Evolutionary conservation across 164 flowering plant species (phyloP).

Genomic region (Kingdonia uniflora): DNA sequence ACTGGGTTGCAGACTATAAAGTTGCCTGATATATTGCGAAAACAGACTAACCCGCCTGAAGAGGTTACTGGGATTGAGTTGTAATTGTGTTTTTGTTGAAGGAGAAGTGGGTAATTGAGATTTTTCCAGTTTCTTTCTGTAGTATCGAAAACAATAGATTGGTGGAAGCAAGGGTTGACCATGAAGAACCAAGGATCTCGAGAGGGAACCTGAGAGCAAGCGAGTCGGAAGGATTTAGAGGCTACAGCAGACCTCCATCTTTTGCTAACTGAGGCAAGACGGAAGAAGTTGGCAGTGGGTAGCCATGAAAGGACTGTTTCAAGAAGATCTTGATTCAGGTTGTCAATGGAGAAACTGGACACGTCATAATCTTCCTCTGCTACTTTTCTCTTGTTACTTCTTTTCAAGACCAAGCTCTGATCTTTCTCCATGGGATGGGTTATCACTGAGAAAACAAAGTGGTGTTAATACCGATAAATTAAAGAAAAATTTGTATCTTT

Average conservation of each 20-base stretch:
- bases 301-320: conserved; percentile 67
- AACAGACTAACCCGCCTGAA: conserved; percentile 53
- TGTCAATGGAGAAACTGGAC: conserved; percentile 27
- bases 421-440: conserved; percentile 18
- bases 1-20: conserved; percentile 48
- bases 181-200: conserved; percentile 71
- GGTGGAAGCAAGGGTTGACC: conserved; percentile 37
- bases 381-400: conserved; percentile 24
- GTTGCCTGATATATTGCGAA: conserved; percentile 22
- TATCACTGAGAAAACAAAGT: not conserved
- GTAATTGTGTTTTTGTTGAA: conserved; percentile 6
- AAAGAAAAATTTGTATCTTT: conserved; percentile 1
- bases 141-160: conserved; percentile 44
- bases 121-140: conserved; percentile 45
- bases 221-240: conserved; percentile 42
- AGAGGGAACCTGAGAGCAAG: conserved; percentile 44
- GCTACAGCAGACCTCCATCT: conserved; percentile 56
- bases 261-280: conserved; percentile 65
- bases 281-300: conserved; percentile 56
- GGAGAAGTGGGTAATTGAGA: conserved; percentile 26
- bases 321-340: conserved; percentile 55
- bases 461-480: conserved; percentile 1
- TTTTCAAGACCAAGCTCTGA: not conserved
- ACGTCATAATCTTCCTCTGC: conserved; percentile 8
- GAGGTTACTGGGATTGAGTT: conserved; percentile 53